Percentiles rank a stretch among this genome's conserved stretches.
Evolutionary conservation across 495 filamentous ascomycete genomes (phyloP).

Genomic region (Talaromyces thailandensis): DNA sequence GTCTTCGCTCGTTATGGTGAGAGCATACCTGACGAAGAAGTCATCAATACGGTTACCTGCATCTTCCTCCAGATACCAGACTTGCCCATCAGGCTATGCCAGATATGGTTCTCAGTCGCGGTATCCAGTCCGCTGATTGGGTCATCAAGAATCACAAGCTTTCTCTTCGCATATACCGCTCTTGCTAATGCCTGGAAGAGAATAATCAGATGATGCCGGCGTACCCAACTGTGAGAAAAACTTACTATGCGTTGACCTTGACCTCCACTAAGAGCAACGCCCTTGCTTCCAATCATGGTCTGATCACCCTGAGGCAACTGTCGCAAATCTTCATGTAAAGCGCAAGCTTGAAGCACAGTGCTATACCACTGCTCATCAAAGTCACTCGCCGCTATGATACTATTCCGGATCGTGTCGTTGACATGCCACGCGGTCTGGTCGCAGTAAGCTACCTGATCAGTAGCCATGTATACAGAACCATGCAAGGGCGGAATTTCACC

Average conservation of each 20-base stretch:
- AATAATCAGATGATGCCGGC: neutral
- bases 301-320: conserved; percentile 47
- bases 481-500: conserved; percentile 25
- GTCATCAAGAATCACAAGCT: conserved; percentile 49
- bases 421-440: conserved; percentile 45
- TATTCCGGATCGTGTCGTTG: conserved; percentile 50
- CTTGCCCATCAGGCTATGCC: conserved; percentile 44
- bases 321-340: conserved; percentile 46
- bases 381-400: conserved; percentile 43
- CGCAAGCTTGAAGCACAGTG: conserved; percentile 55
- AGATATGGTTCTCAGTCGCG: conserved; percentile 51
- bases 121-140: conserved; percentile 53
- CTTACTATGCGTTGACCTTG: conserved; percentile 55
- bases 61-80: conserved; percentile 43
- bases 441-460: conserved; percentile 39
- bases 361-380: conserved; percentile 53
- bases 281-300: conserved; percentile 55
- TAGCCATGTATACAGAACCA: conserved; percentile 32
- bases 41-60: conserved; percentile 42
- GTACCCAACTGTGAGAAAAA: neutral
- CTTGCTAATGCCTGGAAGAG: conserved; percentile 38
- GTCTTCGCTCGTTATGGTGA: neutral
- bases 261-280: conserved; percentile 55
- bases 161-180: conserved; percentile 47
- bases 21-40: conserved; percentile 31